Evolutionary conservation across 352 stramenopile genomes (phyloP).

Genomic region (Aphanomyces euteiches): DNA sequence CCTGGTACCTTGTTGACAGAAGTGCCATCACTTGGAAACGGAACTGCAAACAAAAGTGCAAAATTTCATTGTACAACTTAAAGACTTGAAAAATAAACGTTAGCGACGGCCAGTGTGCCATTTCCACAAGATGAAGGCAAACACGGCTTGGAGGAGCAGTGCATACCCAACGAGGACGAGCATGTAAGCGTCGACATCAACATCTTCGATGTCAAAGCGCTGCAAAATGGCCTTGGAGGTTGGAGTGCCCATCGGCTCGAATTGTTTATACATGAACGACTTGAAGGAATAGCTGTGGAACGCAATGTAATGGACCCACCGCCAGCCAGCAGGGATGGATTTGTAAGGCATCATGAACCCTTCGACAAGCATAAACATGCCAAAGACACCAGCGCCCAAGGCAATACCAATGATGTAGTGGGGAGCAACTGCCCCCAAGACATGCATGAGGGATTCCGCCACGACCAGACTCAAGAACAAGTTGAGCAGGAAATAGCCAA

Average conservation of each 20-base stretch:
- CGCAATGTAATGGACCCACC: slow-evolving; percentile 53
- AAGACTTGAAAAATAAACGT: not conserved
- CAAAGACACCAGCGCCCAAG: slow-evolving; percentile 47
- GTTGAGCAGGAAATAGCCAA: slow-evolving; percentile 40
- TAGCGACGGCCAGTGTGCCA: slow-evolving; percentile 54
- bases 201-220: slow-evolving; percentile 29
- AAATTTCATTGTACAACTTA: no score
- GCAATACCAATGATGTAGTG: slow-evolving; percentile 61
- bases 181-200: slow-evolving; percentile 36
- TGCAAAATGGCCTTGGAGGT: slow-evolving; percentile 29
- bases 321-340: slow-evolving; percentile 43
- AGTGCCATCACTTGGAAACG: slow-evolving; percentile 40
- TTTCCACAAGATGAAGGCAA: slow-evolving; percentile 49
- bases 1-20: not conserved
- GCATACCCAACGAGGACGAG: slow-evolving; percentile 34
- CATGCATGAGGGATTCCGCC: slow-evolving; percentile 46
- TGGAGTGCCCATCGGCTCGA: slow-evolving; percentile 30
- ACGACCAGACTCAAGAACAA: slow-evolving; percentile 53
- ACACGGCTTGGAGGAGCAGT: slow-evolving; percentile 38
- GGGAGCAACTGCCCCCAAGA: slow-evolving; percentile 44
- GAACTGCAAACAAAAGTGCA: no score
- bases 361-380: slow-evolving; percentile 50
- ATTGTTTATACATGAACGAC: slow-evolving; percentile 52
- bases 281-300: slow-evolving; percentile 61
- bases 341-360: slow-evolving; percentile 47